Percentiles rank a stretch among this genome's conserved stretches.
Evolutionary conservation across 805 yeast species (phyloP).

Genomic region (Monosporozyma solicola): DNA sequence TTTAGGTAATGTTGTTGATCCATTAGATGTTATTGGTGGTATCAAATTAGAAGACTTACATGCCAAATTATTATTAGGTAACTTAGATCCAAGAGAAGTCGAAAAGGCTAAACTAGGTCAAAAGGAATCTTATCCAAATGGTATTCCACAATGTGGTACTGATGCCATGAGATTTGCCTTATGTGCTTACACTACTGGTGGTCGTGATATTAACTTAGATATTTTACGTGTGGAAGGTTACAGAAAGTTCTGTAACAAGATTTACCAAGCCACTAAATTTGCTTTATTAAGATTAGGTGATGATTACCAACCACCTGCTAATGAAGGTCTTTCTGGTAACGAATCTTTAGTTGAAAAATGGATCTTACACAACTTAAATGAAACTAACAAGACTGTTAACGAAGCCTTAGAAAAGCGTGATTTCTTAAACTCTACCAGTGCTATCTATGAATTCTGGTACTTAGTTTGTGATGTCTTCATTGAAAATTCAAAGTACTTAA

Average conservation of each 20-base stretch:
- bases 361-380: conserved; percentile 82
- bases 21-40: conserved; percentile 88
- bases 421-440: conserved; percentile 78
- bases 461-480: conserved; percentile 96
- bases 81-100: conserved; percentile 81
- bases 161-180: conserved; percentile 97
- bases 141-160: conserved; percentile 99
- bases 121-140: conserved; percentile 81
- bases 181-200: conserved; percentile 98
- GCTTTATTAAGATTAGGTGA: conserved; percentile 88
- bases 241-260: conserved; percentile 98
- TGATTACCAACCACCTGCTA: conserved; percentile 74
- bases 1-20: conserved; percentile 93
- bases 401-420: conserved; percentile 73
- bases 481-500: conserved; percentile 90
- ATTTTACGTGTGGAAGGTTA: conserved; percentile 96
- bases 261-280: conserved; percentile 96
- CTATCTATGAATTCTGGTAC: conserved; percentile 89
- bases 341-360: conserved; percentile 93
- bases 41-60: conserved; percentile 72
- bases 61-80: conserved; percentile 68
- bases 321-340: conserved; percentile 54
- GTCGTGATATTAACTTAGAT: conserved; percentile 94
- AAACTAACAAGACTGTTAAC: conserved; percentile 55
- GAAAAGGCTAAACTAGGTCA: conserved; percentile 85